Percentiles rank a stretch among this genome's conserved stretches.
These are phyloP conservation scores for Aspergillus pseudoterreus DNA, from an alignment of 2,329 filamentous ascomycete genomes.

Conservation along the genomic window DNA sequence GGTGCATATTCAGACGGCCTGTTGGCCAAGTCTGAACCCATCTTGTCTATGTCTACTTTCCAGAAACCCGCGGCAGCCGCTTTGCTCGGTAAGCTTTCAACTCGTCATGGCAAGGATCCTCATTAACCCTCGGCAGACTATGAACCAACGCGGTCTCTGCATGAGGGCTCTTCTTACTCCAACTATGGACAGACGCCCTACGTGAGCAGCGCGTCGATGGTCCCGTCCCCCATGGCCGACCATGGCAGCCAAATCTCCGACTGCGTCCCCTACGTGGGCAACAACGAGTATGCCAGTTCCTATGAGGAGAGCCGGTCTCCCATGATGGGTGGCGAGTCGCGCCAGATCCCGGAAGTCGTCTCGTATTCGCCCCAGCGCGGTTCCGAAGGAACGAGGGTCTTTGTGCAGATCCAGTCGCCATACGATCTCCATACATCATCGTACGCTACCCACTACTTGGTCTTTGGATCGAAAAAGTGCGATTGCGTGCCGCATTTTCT, in stretches of 20 bases:
- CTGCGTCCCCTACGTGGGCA: conserved; percentile 37
- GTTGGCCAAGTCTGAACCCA: conserved; percentile 56
- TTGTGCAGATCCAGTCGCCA: conserved; percentile 69
- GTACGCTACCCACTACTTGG: conserved; percentile 56
- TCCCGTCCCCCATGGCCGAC: conserved; percentile 39
- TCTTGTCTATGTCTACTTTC: conserved; percentile 78
- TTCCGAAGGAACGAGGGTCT: conserved; percentile 64
- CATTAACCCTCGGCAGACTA: conserved; percentile 25
- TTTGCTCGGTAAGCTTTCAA: conserved; percentile 69
- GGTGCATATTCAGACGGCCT: conserved; percentile 49
- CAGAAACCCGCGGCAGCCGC: conserved; percentile 70
- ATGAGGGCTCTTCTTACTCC: conserved; percentile 41
- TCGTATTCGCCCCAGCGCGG: conserved; percentile 69
- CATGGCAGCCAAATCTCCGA: conserved; percentile 40
- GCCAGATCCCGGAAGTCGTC: conserved; percentile 60
- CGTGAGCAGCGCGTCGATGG: conserved; percentile 32
- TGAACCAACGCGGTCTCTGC: conserved; percentile 34
- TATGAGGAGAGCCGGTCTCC: conserved; percentile 63
- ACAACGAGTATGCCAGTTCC: conserved; percentile 40
- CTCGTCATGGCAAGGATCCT: neutral
- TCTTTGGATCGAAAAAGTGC: conserved; percentile 76
- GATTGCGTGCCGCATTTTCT: conserved; percentile 62
- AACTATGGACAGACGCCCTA: conserved; percentile 38
- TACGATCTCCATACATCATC: conserved; percentile 67
- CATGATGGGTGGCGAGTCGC: conserved; percentile 62